Percentiles rank a stretch among this genome's conserved stretches.
These are phyloP conservation scores for Cyclospora cayetanensis DNA, from an alignment of 169 alveolate genomes.

Conservation along the genomic window DNA sequence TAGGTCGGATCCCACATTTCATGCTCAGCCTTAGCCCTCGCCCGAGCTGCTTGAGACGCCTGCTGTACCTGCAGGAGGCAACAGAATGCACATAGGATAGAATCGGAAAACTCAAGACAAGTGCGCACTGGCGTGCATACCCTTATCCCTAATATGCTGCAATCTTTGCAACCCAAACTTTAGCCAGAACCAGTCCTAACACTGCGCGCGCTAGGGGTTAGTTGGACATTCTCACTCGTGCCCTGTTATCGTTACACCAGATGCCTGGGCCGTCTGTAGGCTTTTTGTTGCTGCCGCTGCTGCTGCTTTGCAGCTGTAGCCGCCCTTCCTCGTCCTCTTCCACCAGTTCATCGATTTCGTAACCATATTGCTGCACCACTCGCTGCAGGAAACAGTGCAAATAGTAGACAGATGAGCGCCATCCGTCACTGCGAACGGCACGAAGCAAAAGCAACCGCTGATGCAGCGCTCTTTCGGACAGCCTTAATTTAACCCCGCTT, in stretches of 20 bases:
- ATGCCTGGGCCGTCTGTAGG: not conserved
- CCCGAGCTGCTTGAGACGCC: constrained; percentile 41
- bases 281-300: constrained; percentile 18
- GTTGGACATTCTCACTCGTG: not conserved
- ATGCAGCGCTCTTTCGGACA: not conserved
- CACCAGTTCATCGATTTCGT: not conserved
- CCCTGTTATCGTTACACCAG: constrained; percentile 42
- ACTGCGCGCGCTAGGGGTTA: too few relatives aligned
- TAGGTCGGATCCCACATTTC: constrained; percentile 2
- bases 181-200: too few relatives aligned
- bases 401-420: not conserved
- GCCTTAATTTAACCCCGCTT: not conserved
- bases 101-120: too few relatives aligned
- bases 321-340: constrained; percentile 8
- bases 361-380: constrained; percentile 36
- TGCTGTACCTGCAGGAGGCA: constrained; percentile 31
- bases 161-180: too few relatives aligned
- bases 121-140: too few relatives aligned
- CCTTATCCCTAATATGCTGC: too few relatives aligned
- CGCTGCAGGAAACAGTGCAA: constrained; percentile 12
- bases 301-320: constrained; percentile 29
- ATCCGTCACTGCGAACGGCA: not conserved
- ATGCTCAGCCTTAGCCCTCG: constrained; percentile 36
- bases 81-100: not conserved
- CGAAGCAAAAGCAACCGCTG: not conserved